Evolutionary conservation across 1,284 basidiomycete genomes (phyloP).

Genomic region (Melampsora americana): DNA sequence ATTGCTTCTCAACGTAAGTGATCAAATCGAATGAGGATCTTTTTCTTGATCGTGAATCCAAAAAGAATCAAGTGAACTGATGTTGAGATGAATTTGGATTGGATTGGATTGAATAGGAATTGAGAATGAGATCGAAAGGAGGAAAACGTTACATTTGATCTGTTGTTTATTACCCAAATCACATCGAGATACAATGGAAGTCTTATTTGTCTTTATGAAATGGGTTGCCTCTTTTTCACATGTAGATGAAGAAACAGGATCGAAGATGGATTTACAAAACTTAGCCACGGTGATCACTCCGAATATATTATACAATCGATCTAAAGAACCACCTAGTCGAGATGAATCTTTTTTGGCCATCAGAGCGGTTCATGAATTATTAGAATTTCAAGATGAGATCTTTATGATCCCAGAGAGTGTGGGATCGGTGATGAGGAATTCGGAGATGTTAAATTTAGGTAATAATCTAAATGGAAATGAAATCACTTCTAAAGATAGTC

Average conservation of each 20-base stretch:
- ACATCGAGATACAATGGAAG: slow-evolving; percentile 95
- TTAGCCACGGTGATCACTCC: slow-evolving; percentile 97
- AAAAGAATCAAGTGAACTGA: slow-evolving; percentile 8
- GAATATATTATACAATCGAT: slow-evolving; percentile 83
- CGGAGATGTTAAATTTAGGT: slow-evolving; percentile 25
- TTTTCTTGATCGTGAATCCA: no score
- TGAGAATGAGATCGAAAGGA: slow-evolving; percentile 71
- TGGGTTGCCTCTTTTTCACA: slow-evolving; percentile 99
- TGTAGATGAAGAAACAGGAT: slow-evolving; percentile 94
- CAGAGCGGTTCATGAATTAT: slow-evolving; percentile 72
- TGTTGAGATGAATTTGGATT: not conserved
- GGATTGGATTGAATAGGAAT: slow-evolving; percentile 58
- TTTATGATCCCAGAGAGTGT: slow-evolving; percentile 63
- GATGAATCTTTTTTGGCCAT: slow-evolving; percentile 93
- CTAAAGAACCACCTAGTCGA: slow-evolving; percentile 71
- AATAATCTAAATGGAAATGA: slow-evolving; percentile 29
- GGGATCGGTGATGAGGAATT: slow-evolving; percentile 28
- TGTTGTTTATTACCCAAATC: slow-evolving; percentile 82
- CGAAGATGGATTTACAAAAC: slow-evolving; percentile 96
- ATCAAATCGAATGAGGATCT: not conserved
- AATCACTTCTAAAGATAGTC: slow-evolving; percentile 43
- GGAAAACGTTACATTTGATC: slow-evolving; percentile 78
- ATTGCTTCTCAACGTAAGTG: slow-evolving; percentile 79
- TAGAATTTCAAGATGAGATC: slow-evolving; percentile 93
- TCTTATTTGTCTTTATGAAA: slow-evolving; percentile 94